Evolutionary conservation across 768 basidiomycete species (phyloP), one percentile per base, ranked within the genome.

Genomic region (Leccinum imitatum): DNA sequence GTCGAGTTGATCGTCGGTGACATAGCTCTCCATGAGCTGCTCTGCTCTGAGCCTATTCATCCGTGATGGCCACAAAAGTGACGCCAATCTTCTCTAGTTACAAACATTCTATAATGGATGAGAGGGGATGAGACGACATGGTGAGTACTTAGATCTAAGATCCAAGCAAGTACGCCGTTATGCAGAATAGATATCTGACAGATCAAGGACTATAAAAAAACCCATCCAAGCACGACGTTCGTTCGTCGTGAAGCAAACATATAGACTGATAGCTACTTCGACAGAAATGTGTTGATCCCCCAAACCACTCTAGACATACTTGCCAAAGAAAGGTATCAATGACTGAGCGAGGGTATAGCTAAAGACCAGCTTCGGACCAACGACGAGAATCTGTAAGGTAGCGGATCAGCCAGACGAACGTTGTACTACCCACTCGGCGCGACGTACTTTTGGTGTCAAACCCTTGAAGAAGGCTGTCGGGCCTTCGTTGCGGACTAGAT

Each of bases 361-460:
- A 84, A 98, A 98, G 67, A 98, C 93, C 37, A 98, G 86, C 78
- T 98, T 98, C 44, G 96, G 96, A 54, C 95, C 95, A 39, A 98
- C 95, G 62, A 98, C 94, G 50, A 98, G 82, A 67, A 96, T 91
- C 93, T 95, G 31, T 39, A 46, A 21, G 4, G 19, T 8, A 8
- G 10, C 2, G 70, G 70, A 60, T 61, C 23, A 63, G 59, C 14
- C 15, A 25, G 17, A 41, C 23, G n/a, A 44, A 58, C 15, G 15
- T 30, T n/a, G 50, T 50, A 23, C n/a, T 21, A 1, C 13, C 30
- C 25, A 55, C 30, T 27, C 35, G 30, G 67, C 77, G 21, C 35
- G 8, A 63, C 69, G 11, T 44, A 95, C 93, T 84, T 98, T 99
- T 56, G 96, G 96, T 25, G 94, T 98, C 63, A 98, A 79, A 17